These are phyloP conservation scores for Aphanomyces stellatus DNA, from an alignment of 352 stramenopile species.

Conservation along the genomic window DNA sequence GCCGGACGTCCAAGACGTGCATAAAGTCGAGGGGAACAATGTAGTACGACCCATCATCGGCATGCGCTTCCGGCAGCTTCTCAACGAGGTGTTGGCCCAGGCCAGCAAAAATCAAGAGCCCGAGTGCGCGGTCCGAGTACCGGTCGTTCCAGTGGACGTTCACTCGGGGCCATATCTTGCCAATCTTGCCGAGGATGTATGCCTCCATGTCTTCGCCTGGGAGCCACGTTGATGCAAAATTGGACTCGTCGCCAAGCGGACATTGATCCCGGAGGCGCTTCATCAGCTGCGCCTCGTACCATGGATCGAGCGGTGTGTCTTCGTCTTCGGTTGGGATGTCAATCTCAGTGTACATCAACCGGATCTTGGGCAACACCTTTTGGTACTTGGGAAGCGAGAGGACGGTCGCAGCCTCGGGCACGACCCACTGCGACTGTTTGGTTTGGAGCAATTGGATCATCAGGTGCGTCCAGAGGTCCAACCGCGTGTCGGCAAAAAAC, in stretches of 20 bases:
- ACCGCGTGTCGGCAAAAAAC: slow-evolving; percentile 1
- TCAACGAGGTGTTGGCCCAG: slow-evolving; percentile 11
- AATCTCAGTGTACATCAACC: background rate
- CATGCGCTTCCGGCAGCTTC: background rate
- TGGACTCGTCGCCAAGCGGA: slow-evolving; percentile 10
- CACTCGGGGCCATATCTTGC: slow-evolving; percentile 17
- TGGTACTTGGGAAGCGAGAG: slow-evolving; percentile 13
- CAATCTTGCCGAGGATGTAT: slow-evolving; percentile 15
- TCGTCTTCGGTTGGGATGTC: slow-evolving; percentile 13
- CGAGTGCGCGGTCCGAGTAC: slow-evolving; percentile 19
- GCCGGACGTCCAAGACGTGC: slow-evolving; percentile 6
- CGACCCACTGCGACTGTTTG: slow-evolving; percentile 2
- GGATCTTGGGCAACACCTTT: slow-evolving; percentile 16
- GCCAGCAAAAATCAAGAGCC: slow-evolving; percentile 8
- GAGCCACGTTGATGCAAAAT: slow-evolving; percentile 11
- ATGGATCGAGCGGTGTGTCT: slow-evolving; percentile 13
- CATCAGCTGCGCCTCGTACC: slow-evolving; percentile 1
- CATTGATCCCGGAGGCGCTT: background rate
- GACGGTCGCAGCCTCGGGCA: background rate
- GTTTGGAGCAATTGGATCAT: background rate
- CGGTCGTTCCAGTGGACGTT: slow-evolving; percentile 21
- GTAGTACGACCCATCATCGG: slow-evolving; percentile 15
- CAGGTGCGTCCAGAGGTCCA: slow-evolving; percentile 12
- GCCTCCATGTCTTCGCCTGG: slow-evolving; percentile 19
- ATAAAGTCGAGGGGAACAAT: slow-evolving; percentile 1